Evolutionary conservation across 2,329 filamentous ascomycete species (phyloP), one percentile per base, ranked within the genome.

Genomic region (Coniochaeta hoffmannii): DNA sequence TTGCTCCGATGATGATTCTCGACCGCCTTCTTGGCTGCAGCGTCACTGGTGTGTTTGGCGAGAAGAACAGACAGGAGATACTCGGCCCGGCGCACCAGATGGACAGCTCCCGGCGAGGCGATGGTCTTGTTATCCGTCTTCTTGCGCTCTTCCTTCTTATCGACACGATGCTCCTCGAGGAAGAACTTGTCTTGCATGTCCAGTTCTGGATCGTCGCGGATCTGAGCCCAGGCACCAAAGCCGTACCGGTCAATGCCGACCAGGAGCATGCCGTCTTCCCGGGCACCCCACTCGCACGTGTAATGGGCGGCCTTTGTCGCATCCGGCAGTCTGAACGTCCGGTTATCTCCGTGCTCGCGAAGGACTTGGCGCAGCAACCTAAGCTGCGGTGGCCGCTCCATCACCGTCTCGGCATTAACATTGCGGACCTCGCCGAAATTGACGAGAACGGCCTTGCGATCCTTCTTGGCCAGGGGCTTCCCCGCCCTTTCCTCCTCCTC

Each of bases 1-100:
- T 92, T 96, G 73, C 93, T 96, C 55, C 92, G 89, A 69, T 96
- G 92, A 64, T 97, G 92, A 61, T 96, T 96, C 64, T 96, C 92
- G 28, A 95, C 85, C 1, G 88, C 84, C 65, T 86, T 86, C 68
- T 89, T 91, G 3, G 88, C 88, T 19, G 83, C 83, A 30, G 82
- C 79, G 65, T 96, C 89, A 58, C 84, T 85, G 2, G 85, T 87
- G 70, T 95, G 90, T 66, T 96, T 85, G 12, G 83, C 90, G 67
- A 93, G 90, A 58, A 99, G 76, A 1, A 99, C 91, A n/a, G 91
- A 96, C 38, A 99, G 79, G 14, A 99, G 81, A 67, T 99, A 99
- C 66, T 97, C 94, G 10, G 93, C 89, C 57, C 94, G 88, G 50
- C 94, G 90, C 54, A 97, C 93, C 46, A 99, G 84, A 68, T 99